Evolutionary conservation across 257 asterid genomes (phyloP).

Genomic region (Haberlea rhodopensis): DNA sequence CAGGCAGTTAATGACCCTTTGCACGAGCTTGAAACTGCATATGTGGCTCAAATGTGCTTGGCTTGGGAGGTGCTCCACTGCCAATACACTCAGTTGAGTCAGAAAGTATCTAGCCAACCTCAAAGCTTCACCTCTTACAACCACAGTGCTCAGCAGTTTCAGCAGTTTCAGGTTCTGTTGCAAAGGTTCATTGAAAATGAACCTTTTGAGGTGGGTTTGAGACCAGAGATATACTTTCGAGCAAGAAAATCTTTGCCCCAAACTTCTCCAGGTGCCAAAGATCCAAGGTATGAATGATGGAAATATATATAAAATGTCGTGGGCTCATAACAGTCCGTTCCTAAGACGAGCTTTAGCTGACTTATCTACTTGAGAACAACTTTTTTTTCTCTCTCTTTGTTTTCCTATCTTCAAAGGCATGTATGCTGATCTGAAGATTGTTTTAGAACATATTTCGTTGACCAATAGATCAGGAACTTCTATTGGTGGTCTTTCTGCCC

Average conservation of each 20-base stretch:
- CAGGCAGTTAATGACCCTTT: constrained; percentile 50
- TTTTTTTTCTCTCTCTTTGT: no score
- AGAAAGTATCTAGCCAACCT: constrained; percentile 59
- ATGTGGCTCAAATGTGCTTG: constrained; percentile 85
- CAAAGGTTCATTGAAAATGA: constrained; percentile 90
- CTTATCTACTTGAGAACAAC: background rate
- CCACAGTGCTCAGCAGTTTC: constrained; percentile 84
- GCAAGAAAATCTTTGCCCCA: constrained; percentile 69
- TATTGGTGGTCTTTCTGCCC: no score
- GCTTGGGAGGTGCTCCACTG: constrained; percentile 95
- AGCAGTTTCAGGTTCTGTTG: constrained; percentile 82
- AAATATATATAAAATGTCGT: background rate
- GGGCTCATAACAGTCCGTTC: background rate
- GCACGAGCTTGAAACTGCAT: constrained; percentile 80
- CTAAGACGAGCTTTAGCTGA: background rate
- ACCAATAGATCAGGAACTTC: no score
- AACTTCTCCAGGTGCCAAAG: constrained; percentile 86
- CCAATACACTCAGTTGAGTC: constrained; percentile 78
- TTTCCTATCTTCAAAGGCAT: no score
- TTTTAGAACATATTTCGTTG: no score
- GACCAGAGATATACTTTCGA: constrained; percentile 83
- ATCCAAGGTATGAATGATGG: constrained; percentile 55
- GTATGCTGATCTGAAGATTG: no score
- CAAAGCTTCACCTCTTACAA: constrained; percentile 59
- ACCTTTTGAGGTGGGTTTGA: constrained; percentile 75